Evolutionary conservation across 2,329 filamentous ascomycete species (phyloP).

Genomic region (Arachnomyces sp.): DNA sequence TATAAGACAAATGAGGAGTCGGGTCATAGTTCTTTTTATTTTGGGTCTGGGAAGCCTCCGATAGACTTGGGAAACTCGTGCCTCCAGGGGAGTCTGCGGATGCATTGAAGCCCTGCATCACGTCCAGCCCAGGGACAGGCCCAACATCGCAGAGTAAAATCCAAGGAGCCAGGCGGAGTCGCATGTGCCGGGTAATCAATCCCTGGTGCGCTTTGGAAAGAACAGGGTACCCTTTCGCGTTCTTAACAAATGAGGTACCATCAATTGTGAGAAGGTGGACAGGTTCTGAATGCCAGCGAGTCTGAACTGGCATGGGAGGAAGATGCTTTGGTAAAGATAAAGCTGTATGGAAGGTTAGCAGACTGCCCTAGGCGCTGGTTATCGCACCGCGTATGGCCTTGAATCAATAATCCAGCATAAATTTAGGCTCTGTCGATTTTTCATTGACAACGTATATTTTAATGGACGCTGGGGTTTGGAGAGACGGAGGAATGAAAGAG

Average conservation of each 20-base stretch:
- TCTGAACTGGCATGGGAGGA: slow-evolving; percentile 48
- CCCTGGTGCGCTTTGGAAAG: slow-evolving; percentile 51
- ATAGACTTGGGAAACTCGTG: slow-evolving; percentile 57
- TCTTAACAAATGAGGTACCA: slow-evolving; percentile 47
- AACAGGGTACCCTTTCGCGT: slow-evolving; percentile 51
- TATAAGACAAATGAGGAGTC: slow-evolving; percentile 65
- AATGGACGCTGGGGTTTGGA: no score
- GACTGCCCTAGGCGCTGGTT: slow-evolving; percentile 3
- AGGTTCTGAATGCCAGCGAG: slow-evolving; percentile 57
- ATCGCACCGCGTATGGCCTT: no score
- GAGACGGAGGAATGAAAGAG: not conserved
- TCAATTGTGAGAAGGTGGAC: slow-evolving; percentile 49
- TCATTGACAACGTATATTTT: not conserved
- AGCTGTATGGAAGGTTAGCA: slow-evolving; percentile 32
- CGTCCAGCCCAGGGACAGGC: slow-evolving; percentile 42
- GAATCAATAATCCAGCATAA: not conserved
- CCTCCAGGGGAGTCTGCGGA: slow-evolving; percentile 14
- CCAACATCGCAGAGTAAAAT: slow-evolving; percentile 52
- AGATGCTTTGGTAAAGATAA: slow-evolving; percentile 51
- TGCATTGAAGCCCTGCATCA: slow-evolving; percentile 7
- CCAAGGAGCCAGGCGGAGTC: slow-evolving; percentile 51
- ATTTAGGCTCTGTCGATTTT: not conserved
- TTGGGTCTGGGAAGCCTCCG: slow-evolving; percentile 50
- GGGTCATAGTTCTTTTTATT: slow-evolving; percentile 46
- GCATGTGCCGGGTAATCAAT: slow-evolving; percentile 49